Base-by-base conservation (phyloP, 805 yeast species). In the Saccharomyces paradoxus region DNA sequence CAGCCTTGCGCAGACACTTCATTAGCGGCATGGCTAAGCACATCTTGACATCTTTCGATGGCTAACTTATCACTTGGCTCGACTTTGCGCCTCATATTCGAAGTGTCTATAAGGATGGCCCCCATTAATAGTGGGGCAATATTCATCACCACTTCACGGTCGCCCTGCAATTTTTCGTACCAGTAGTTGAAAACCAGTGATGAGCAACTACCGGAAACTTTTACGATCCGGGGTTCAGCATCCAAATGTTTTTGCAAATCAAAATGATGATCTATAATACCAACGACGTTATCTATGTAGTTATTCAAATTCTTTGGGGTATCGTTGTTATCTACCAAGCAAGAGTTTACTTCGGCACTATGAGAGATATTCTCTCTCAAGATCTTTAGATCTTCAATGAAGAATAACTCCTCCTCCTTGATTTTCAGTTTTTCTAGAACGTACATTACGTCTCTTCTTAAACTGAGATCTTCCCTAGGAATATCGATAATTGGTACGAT, bases 181-280 rank as follows among this genome's bases (percentile, higher is more conserved):
- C 87, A 88, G 60, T 83, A 80, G 50, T 80, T 78, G 59, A 86
- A 78, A 2, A 92, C 87, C 51, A 90, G 72, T 14, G 89, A 77
- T 4, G 89, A 79, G 68, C 97, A 90, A 56, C 96, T 87, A 0
- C 97, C 98, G 49, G 81, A 72, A 2, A 75, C 71, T 48, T 72
- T 68, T 48, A 91, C 75, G 2, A 86, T 70, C 53, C 94, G 71
- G 0, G 97, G 97, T 0, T 66, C 63, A 0, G 82, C 82, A 48
- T 80, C 73, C 17, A 59, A 41, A 59, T 74, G 81, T 8, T 71
- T 68, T 0, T 72, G 72, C 58, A 84, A 86, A 62, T 91, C 96
- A 17, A 77, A 86, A 66, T 92, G 99, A 66, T 92, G 99, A 66
- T 92, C 99, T 27, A 94, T 80, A 6, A 94, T 81, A 0, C 83